Evolutionary conservation across 2,329 filamentous ascomycete genomes (phyloP), one percentile per base, ranked within the genome.

Genomic region (Magnaporthiopsis poae): DNA sequence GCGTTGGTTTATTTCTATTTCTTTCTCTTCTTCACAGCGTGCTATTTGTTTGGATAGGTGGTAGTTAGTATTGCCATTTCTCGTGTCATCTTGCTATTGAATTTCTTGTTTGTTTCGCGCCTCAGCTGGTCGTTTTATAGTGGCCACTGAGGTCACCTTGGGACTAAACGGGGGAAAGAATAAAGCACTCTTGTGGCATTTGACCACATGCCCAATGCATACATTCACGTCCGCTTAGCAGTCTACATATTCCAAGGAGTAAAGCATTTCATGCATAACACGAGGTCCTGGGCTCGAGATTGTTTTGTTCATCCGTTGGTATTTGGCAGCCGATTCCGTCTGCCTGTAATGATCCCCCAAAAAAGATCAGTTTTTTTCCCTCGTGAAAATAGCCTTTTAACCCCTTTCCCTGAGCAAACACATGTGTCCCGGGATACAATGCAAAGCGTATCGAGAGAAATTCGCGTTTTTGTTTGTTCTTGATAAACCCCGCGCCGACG

Each of bases 351-450:
- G 46, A 36, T 62, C 36, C 31, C 61, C 35, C n/a, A n/a, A 25
- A 56, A 56, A 56, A 56, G 21, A 25, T n/a, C 21, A n/a, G 21
- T 56, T 56, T 56, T 56, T 56, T 25, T 56, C 31, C 61, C 61
- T 62, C 61, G 61, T 36, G 36, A 36, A 35, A 62, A 62, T 36
- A 62, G 27, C 61, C 61, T 18, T 36, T 36, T 62, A 62, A 62
- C n/a, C 61, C 61, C 18, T 35, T 62, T 31, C 61, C 46, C 46
- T 56, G 46, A 56, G 25, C 31, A 62, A 62, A 36, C 61, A 62
- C 21, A 62, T 33, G 31, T 33, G 31, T 31, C 31, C 61, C 36
- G 61, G 31, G 31, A 62, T 62, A 33, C 61, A 31, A 62, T 62
- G 61, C 61, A 62, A 39, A 33, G n/a, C 21, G n/a, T 29, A 56